A percentile compares a stretch with the other conserved stretches of the same genome.
Conservation (phyloP, 208 protist species). For the Acanthamoeba royreba region DNA sequence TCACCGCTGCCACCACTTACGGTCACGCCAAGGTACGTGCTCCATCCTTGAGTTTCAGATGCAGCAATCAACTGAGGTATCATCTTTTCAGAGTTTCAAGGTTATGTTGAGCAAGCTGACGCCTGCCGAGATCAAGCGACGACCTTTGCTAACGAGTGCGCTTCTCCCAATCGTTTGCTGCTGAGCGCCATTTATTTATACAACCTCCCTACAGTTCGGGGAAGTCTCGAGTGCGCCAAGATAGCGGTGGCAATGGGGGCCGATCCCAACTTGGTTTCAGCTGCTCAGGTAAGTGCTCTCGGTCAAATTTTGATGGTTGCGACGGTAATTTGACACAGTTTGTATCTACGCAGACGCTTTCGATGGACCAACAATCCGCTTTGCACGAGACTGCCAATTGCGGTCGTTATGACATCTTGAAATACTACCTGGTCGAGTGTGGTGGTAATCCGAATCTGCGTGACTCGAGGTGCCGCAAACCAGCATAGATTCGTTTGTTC, state of each 20-base stretch:
- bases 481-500: neutral
- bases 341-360: neutral
- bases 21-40: neutral
- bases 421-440: neutral
- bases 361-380: constrained; percentile 11
- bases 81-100: neutral
- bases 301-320: too few relatives aligned
- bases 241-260: neutral
- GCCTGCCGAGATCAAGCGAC: neutral
- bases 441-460: neutral
- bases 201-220: neutral
- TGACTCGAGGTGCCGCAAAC: neutral
- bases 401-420: neutral
- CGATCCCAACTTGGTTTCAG: neutral
- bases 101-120: neutral
- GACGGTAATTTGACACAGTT: neutral
- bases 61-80: neutral
- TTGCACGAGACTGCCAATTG: neutral
- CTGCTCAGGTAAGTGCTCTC: neutral
- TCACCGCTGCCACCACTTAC: neutral
- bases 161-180: neutral
- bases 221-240: neutral
- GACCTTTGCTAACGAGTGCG: neutral
- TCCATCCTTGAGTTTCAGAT: neutral
- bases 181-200: neutral